phyloP scores from a whole-genome alignment of 306 rosid species.

The Begonia loranthoides region DNA sequence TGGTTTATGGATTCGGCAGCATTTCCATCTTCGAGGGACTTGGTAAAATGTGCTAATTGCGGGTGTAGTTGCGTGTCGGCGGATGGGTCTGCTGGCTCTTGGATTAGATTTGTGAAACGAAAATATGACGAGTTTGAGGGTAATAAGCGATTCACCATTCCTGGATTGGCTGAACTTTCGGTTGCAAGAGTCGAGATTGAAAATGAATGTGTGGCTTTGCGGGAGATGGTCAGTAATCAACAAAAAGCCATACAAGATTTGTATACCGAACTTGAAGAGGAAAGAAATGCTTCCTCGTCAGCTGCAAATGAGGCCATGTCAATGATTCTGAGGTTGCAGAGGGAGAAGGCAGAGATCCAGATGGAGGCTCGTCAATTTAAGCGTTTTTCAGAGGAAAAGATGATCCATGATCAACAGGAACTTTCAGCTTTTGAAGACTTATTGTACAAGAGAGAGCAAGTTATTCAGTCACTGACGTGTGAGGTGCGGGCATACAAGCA shows the following conservation, averaged over 20 bases:
- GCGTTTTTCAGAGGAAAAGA: slow-evolving; percentile 81
- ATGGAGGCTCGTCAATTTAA: slow-evolving; percentile 97
- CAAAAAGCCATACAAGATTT: slow-evolving; percentile 59
- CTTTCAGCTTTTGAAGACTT: slow-evolving; percentile 63
- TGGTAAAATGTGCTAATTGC: slow-evolving; percentile 50
- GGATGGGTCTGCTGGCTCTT: slow-evolving; percentile 36
- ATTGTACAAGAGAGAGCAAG: slow-evolving; percentile 83
- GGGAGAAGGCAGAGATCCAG: slow-evolving; percentile 97
- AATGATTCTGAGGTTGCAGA: slow-evolving; percentile 91
- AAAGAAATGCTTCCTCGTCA: slow-evolving; percentile 80
- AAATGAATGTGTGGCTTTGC: slow-evolving; percentile 70
- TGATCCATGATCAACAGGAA: slow-evolving; percentile 81
- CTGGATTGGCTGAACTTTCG: slow-evolving; percentile 21
- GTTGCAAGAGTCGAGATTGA: slow-evolving; percentile 53
- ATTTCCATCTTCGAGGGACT: slow-evolving; percentile 34
- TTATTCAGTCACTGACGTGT: slow-evolving; percentile 76
- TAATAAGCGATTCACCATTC: slow-evolving; percentile 26
- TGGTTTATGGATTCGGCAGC: slow-evolving; percentile 45
- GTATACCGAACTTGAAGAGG: slow-evolving; percentile 80
- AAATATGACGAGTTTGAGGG: slow-evolving; percentile 58
- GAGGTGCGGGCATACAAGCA: slow-evolving; percentile 89
- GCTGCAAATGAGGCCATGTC: slow-evolving; percentile 99
- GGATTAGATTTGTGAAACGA: slow-evolving; percentile 79
- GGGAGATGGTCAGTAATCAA: slow-evolving; percentile 67
- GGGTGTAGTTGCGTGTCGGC: slow-evolving; percentile 43